These are phyloP conservation scores for Arthrinium puccinioides DNA, from an alignment of 2,329 filamentous ascomycete genomes.

Conservation along the genomic window DNA sequence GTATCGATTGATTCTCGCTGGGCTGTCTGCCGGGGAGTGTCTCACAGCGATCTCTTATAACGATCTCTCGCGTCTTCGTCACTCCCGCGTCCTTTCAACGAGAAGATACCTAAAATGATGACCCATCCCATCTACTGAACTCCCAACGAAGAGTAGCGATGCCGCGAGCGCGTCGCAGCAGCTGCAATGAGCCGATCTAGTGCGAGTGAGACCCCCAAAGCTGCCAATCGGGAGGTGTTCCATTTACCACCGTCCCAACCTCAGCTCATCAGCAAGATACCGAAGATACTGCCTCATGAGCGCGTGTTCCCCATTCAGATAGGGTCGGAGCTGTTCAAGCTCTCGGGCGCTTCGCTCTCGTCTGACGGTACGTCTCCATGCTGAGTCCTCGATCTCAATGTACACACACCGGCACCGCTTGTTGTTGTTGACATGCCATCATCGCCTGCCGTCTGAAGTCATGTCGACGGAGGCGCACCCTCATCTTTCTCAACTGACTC, in stretches of 20 bases:
- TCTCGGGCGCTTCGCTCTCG: constrained; percentile 66
- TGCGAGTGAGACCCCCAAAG: constrained; percentile 20
- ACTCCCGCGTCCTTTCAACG: too few species aligned
- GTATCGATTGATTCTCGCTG: too few species aligned
- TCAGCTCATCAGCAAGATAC: constrained; percentile 39
- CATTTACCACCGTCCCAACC: constrained; percentile 21
- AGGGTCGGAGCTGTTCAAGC: constrained; percentile 63
- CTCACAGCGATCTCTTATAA: too few species aligned
- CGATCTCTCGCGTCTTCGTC: too few species aligned
- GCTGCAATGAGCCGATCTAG: constrained; percentile 20
- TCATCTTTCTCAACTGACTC: constrained; percentile 12
- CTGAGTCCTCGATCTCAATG: constrained; percentile 3
- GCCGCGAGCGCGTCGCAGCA: constrained; percentile 1
- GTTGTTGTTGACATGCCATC: too few species aligned
- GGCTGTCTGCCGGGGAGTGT: too few species aligned
- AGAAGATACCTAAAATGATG: too few species aligned
- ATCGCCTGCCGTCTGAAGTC: too few species aligned
- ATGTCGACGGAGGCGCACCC: too few species aligned
- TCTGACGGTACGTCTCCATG: constrained; percentile 54
- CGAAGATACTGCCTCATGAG: constrained; percentile 57
- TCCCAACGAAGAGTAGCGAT: too few species aligned
- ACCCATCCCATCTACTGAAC: too few species aligned
- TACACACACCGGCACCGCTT: neutral
- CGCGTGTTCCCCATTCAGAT: constrained; percentile 72
- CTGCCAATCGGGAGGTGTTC: constrained; percentile 12